Evolutionary conservation across 2,329 filamentous ascomycete species (phyloP), one percentile per base, ranked within the genome.

Genomic region (Colletotrichum viniferum): DNA sequence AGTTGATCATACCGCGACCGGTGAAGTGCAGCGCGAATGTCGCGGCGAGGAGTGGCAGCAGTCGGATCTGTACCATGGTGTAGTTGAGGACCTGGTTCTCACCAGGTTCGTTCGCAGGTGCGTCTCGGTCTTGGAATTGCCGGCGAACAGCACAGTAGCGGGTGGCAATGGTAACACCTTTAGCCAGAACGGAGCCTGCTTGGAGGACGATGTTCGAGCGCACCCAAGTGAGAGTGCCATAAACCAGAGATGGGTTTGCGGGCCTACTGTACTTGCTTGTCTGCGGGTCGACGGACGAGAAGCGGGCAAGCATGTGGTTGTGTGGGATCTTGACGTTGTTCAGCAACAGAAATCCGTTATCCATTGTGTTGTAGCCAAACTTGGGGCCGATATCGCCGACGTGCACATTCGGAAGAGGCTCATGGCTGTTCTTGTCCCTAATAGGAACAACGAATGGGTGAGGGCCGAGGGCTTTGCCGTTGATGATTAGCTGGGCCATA

Each of bases 351-450:
- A 94, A 96, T 2, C 94, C 94, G 79, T 96, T 96, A 83, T 96
- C 94, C 94, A 95, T 95, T 69, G 93, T 94, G 84, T 94, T 94
- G 86, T 94, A 95, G 12, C 93, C 93, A 77, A 94, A 94, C 83
- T 96, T 96, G 70, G 94, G 94, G 2, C 94, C 94, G 83, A 96
- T 95, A 78, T 96, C 94, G 61, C 94, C 94, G 28, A 96, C 92
- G 80, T 95, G 92, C 68, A 95, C 85, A 77, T 94, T 92, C 64
- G 92, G 88, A 43, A 95, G 84, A 3, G 93, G 92, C 81, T 93
- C 86, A 79, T 95, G 93, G 10, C 93, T 94, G 83, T 93, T 88
- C 80, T 93, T 82, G 80, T 94, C 92, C 78, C 94, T 87, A 78
- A 96, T 92, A 77, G 94, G 94, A 7, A 95, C 93, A 12, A 96